phyloP scores from a whole-genome alignment of 2,329 filamentous ascomycete species.

The Epichloe hybrida region DNA sequence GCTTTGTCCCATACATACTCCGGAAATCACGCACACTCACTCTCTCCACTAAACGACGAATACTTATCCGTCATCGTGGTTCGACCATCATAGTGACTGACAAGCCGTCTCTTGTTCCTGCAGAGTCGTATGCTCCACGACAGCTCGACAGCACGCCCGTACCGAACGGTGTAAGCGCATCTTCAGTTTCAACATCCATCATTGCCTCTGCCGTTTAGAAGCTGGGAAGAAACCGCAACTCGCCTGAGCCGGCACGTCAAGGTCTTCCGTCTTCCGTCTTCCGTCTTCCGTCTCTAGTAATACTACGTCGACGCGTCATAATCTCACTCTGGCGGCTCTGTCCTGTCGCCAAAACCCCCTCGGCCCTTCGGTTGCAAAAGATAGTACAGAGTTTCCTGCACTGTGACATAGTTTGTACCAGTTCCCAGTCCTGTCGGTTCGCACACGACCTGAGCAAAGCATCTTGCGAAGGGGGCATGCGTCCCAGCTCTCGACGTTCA shows the following conservation, averaged over 20 bases:
- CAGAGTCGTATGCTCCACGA: too few species aligned
- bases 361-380: too few species aligned
- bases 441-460: background rate
- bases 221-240: background rate
- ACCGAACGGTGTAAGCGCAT: too few species aligned
- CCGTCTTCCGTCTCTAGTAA: background rate
- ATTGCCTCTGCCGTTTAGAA: background rate
- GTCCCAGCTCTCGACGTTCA: conserved; percentile 3
- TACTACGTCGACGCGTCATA: background rate
- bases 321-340: background rate
- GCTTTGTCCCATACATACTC: background rate
- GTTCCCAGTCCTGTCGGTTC: too few species aligned
- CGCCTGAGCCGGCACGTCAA: background rate
- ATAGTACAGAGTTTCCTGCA: background rate
- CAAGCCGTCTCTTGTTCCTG: too few species aligned
- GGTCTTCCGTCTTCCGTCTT: background rate
- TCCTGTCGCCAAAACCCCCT: background rate
- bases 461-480: background rate
- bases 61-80: background rate
- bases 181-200: background rate
- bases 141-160: too few species aligned
- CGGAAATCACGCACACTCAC: background rate
- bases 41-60: background rate
- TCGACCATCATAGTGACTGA: background rate
- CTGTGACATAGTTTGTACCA: background rate